Evolutionary conservation across 257 asterid genomes (phyloP), one percentile per base, ranked within the genome.

Genomic region (Ophiorrhiza pumila): DNA sequence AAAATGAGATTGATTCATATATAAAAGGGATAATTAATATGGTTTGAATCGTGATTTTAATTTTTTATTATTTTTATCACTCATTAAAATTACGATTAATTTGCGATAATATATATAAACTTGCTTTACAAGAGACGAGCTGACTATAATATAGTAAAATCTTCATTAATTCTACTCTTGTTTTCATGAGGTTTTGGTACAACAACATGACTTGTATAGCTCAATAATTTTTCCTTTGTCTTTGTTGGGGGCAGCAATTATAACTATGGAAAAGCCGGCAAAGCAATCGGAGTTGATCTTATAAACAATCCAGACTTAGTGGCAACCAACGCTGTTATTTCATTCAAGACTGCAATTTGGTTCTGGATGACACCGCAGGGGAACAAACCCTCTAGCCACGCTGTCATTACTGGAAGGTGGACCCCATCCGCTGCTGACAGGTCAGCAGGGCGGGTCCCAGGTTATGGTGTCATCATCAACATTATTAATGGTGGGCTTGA

Each of bases 271-370:
- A 65, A 29, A 59, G 76, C 82, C 1, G 77, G 86, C 2, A 47
- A 18, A 55, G 86, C 86, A 47, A 77, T 83, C 20, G 72, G 74
- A 29, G 60, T 0, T 1, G 74, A 80, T n/a, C 75, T 83, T 1
- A 64, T 79, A 60, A 71, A 61, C 76, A 69, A 79, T 31, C 84
- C 78, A 43, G 82, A 79, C 31, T n/a, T 73, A 20, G 84, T 79
- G 5, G 86, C 80, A 1, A 82, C 50, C 1, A 58, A 82, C 49
- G 61, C 82, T 5, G 71, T 70, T 0, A 37, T 77, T 3, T 83
- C 82, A n/a, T 83, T 83, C 82, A 79, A 79, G 27, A 73, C 78
- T 3, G 82, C 84, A 0, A 5, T 83, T 3, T 83, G 86, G 86
- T 79, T 79, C 50, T 83, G 82, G 84, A 83, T 77, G 87, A 80